phyloP scores from a whole-genome alignment of 2,329 filamentous ascomycete species.

The Verticillium longisporum region DNA sequence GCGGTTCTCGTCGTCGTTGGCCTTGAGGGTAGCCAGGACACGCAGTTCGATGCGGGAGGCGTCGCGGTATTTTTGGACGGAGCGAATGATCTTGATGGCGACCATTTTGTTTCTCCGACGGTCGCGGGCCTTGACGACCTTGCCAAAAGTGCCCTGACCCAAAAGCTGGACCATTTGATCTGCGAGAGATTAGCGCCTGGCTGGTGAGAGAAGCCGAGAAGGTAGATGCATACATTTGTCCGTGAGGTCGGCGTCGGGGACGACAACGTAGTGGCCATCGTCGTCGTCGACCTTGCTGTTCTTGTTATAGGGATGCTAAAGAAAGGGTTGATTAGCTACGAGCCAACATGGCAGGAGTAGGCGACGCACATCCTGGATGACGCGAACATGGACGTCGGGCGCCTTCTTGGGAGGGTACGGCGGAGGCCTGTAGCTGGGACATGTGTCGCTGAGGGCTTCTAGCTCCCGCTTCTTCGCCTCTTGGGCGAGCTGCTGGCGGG shows the following conservation, averaged over 20 bases:
- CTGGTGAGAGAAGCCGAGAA: no score
- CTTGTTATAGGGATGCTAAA: constrained; percentile 35
- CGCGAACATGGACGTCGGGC: constrained; percentile 62
- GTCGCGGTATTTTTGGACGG: constrained; percentile 96
- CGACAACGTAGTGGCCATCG: constrained; percentile 94
- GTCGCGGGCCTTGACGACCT: constrained; percentile 91
- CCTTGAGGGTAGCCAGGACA: constrained; percentile 83
- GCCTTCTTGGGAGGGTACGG: constrained; percentile 87
- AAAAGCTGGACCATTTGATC: constrained; percentile 85
- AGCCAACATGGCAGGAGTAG: constrained; percentile 9
- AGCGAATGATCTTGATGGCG: constrained; percentile 96
- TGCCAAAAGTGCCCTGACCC: constrained; percentile 96
- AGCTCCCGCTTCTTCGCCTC: constrained; percentile 74
- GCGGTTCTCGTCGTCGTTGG: constrained; percentile 84
- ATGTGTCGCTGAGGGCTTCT: constrained; percentile 63
- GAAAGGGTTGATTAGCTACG: background rate
- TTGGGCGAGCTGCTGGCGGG: constrained; percentile 72
- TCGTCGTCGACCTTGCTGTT: constrained; percentile 85
- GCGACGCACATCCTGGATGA: constrained; percentile 56
- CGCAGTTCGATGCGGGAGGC: constrained; percentile 91
- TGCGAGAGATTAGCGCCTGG: constrained; percentile 26
- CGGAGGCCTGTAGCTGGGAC: constrained; percentile 76
- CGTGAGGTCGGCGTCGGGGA: constrained; percentile 78
- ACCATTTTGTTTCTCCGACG: constrained; percentile 69
- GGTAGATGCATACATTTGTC: constrained; percentile 69